Evolutionary conservation across 441 rosid genomes (phyloP), one percentile per base, ranked within the genome.

Genomic region (Flueggea neowawraea): DNA sequence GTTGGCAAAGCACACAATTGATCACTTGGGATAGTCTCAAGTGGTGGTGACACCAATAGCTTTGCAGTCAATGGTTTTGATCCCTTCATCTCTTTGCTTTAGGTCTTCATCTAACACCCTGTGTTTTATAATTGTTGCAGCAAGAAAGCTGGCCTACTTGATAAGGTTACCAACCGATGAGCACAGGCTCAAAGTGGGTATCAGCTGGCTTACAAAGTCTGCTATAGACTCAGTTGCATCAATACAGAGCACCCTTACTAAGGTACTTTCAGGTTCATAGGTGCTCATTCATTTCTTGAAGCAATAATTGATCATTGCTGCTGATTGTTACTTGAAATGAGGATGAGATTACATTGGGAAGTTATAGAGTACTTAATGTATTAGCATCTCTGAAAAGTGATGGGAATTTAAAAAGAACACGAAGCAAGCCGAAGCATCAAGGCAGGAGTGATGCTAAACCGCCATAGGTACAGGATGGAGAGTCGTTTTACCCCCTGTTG

Each of bases 171-270:
- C 97, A 0, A 94, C 97, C 10, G 94, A 90, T 55, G 97, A 90
- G 80, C 97, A 94, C 75, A 79, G 96, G 62, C 43, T 90, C 39
- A 94, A 87, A 79, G 99, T 94, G 33, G 96, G 97, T 31, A 62
- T 91, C 66, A 91, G 96, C 79, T 94, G 99, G 99, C 81, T 91
- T 57, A 68, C 90, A 32, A 90, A 83, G 73, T 89, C 91, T 16
- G 85, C 85, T 44, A 71, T 91, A 67, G 96, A 94, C 62, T 84
- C 96, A 33, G 83, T 91, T 63, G 96, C 96, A 57, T 73, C 78
- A 11, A 44, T 88, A 32, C 97, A 93, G 69, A 85, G 76, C 80
- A 84, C 80, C 63, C 60, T 90, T 52, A 66, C 84, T 32, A 88
- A 82, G 82, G 82, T 74, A 57, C 67, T 90, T 51, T 85, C 86